Percentiles rank a stretch among this genome's conserved stretches.
These are phyloP conservation scores for Colletotrichum higginsianum DNA, from an alignment of 2,329 filamentous ascomycete genomes.

Conservation along the genomic window DNA sequence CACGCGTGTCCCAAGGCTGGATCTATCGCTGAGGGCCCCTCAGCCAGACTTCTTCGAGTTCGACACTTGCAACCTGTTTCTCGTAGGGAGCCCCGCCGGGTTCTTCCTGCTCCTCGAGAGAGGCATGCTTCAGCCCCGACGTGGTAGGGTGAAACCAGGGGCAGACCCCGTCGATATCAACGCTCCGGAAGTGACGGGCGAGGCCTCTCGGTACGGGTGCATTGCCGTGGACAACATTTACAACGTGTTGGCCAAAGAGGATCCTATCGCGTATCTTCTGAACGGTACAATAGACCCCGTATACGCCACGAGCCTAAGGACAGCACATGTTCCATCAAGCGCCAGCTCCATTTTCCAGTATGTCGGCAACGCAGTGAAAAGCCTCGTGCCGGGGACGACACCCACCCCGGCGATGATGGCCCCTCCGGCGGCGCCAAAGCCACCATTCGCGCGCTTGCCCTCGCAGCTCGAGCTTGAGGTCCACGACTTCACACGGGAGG, in stretches of 20 bases:
- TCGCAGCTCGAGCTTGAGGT: constrained; percentile 91
- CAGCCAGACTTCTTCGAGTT: constrained; percentile 84
- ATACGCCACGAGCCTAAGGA: constrained; percentile 83
- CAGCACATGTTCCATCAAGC: constrained; percentile 83
- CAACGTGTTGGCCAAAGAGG: constrained; percentile 83
- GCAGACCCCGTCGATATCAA: constrained; percentile 74
- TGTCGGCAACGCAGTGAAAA: constrained; percentile 74
- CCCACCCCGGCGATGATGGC: constrained; percentile 29
- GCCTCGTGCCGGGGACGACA: constrained; percentile 70
- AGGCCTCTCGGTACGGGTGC: constrained; percentile 87
- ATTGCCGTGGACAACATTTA: constrained; percentile 96
- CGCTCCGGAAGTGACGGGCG: constrained; percentile 77
- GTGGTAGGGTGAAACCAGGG: constrained; percentile 82
- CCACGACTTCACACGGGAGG: constrained; percentile 93
- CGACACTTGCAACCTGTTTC: constrained; percentile 89
- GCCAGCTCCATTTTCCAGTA: constrained; percentile 76
- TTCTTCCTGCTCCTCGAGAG: constrained; percentile 93
- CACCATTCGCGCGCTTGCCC: constrained; percentile 63
- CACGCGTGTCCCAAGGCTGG: constrained; percentile 72
- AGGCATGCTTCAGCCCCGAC: constrained; percentile 79
- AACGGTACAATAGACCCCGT: constrained; percentile 89
- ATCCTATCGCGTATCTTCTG: constrained; percentile 89
- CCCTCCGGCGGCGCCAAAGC: constrained; percentile 50
- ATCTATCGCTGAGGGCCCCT: constrained; percentile 57
- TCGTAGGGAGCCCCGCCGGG: constrained; percentile 89